These are phyloP conservation scores for Vaucheria bursata DNA, from an alignment of 352 stramenopile species.

Conservation along the genomic window DNA sequence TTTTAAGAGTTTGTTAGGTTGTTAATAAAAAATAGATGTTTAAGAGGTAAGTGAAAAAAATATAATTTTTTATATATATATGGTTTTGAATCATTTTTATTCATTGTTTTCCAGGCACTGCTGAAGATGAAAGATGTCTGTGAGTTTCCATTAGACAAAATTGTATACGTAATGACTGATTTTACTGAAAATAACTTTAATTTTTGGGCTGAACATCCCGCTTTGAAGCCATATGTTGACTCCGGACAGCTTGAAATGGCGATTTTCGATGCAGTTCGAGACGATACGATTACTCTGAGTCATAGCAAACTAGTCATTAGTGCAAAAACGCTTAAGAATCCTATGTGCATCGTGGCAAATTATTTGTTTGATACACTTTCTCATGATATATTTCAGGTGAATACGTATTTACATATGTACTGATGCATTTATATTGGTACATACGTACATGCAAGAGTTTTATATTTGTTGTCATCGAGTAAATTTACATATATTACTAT, in stretches of 20 bases:
- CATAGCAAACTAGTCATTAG: conserved; percentile 50
- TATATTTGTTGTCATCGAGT: not conserved
- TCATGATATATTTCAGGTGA: conserved; percentile 53
- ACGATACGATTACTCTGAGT: conserved; percentile 65
- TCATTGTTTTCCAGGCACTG: conserved; percentile 13
- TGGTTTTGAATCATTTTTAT: no score
- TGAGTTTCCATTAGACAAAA: conserved; percentile 74
- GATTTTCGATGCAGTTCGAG: conserved; percentile 81
- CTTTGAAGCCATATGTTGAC: conserved; percentile 67
- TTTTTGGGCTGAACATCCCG: conserved; percentile 78
- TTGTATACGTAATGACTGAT: conserved; percentile 88
- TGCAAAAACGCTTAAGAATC: conserved; percentile 62
- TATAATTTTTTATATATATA: no score
- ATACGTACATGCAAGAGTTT: not conserved
- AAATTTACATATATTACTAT: no score
- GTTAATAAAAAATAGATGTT: no score
- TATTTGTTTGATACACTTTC: conserved; percentile 86
- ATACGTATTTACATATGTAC: no score
- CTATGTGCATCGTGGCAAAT: conserved; percentile 79
- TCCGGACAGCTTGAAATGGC: conserved; percentile 76
- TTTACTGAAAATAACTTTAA: conserved; percentile 84
- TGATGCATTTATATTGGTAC: conserved; percentile 17
- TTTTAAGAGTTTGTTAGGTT: no score
- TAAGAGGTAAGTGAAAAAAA: no score
- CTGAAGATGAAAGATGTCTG: conserved; percentile 55